Percentiles rank a stretch among this genome's conserved stretches.
Evolutionary conservation across 2,329 filamentous ascomycete species (phyloP).

Genomic region (Aspergillus sp.): DNA sequence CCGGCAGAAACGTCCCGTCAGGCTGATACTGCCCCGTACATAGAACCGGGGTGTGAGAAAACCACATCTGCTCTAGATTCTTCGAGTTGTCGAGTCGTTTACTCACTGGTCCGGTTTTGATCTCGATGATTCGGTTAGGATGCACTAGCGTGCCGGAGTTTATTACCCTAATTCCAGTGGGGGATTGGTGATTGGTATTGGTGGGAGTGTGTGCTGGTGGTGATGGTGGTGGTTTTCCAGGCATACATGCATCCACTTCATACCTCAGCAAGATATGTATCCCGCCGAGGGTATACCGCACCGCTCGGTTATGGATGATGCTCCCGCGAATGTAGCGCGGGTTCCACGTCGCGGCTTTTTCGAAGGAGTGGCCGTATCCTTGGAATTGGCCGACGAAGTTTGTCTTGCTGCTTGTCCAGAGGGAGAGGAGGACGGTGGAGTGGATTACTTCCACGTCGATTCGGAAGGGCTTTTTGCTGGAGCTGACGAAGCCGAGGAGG

Average conservation of each 20-base stretch:
- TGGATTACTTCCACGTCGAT: slow-evolving; percentile 3
- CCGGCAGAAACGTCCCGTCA: not conserved
- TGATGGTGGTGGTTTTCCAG: not conserved
- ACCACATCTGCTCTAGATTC: slow-evolving; percentile 4
- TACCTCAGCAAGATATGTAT: slow-evolving; percentile 4
- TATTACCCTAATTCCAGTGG: not conserved
- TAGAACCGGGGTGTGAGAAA: slow-evolving; percentile 7
- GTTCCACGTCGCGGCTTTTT: not conserved
- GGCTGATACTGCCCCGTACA: slow-evolving; percentile 1
- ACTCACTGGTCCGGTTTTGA: not conserved
- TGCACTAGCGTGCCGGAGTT: not conserved
- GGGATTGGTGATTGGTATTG: not conserved
- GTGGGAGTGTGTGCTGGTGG: too few species aligned
- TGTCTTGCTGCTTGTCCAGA: not conserved
- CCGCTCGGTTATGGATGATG: slow-evolving; percentile 4
- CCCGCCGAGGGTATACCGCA: not conserved
- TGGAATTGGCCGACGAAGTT: not conserved
- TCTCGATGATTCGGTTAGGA: not conserved
- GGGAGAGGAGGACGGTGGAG: not conserved
- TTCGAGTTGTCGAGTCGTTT: not conserved
- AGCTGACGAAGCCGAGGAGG: not conserved
- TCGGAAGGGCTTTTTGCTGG: not conserved
- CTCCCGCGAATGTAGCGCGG: not conserved
- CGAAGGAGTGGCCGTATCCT: slow-evolving; percentile 1
- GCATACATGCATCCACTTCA: slow-evolving; percentile 8